These are phyloP conservation scores for Rhizophora apiculata DNA, from an alignment of 345 rosid genomes.

Conservation along the genomic window DNA sequence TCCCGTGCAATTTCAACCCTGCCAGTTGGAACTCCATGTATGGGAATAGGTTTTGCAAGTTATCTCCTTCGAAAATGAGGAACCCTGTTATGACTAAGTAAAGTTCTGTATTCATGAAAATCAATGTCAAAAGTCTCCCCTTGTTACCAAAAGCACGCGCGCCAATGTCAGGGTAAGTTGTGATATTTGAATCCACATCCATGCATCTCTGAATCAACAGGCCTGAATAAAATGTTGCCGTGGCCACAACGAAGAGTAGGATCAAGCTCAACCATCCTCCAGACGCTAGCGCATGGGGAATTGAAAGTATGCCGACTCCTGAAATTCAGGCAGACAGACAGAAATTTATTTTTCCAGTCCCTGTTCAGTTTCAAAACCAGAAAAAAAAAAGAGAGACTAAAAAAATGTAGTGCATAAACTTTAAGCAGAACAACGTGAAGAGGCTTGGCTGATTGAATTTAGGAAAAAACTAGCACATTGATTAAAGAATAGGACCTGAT, in stretches of 20 bases:
- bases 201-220: conserved; percentile 73
- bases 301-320: conserved; percentile 90
- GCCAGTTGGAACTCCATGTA: conserved; percentile 39
- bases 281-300: conserved; percentile 75
- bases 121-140: conserved; percentile 53
- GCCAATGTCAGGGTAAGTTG: conserved; percentile 82
- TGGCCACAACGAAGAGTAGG: conserved; percentile 53
- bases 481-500: conserved; percentile 45
- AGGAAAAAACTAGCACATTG: neutral
- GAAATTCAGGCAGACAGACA: conserved; percentile 10
- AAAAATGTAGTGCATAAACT: neutral
- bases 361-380: neutral
- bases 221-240: conserved; percentile 61
- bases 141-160: conserved; percentile 67
- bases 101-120: conserved; percentile 75
- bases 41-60: conserved; percentile 60
- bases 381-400: neutral
- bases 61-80: conserved; percentile 88
- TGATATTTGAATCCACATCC: conserved; percentile 62
- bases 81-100: conserved; percentile 79
- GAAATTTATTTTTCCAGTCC: neutral
- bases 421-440: neutral
- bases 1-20: conserved; percentile 47
- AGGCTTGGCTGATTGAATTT: too few species aligned
- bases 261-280: conserved; percentile 91